A percentile compares a stretch with the other conserved stretches of the same genome.
Conservation (phyloP, 2,329 filamentous ascomycete genomes). For the Aspergillus glaucus region DNA sequence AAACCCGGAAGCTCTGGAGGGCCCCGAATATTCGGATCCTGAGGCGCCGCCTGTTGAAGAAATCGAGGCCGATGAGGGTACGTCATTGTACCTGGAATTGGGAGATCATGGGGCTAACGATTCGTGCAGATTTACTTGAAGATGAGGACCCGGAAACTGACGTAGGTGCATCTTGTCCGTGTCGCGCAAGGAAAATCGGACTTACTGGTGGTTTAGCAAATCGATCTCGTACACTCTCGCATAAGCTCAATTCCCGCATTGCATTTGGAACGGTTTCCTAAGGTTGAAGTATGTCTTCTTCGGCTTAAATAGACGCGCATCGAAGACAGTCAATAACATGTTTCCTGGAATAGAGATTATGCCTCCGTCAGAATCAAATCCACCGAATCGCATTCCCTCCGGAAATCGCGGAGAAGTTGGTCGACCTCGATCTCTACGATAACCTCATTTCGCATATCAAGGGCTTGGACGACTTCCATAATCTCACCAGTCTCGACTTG, state of each 20-base stretch:
- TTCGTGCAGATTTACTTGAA: constrained; percentile 50
- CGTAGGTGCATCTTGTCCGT: constrained; percentile 23
- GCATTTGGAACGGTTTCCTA: constrained; percentile 73
- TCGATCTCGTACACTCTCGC: constrained; percentile 84
- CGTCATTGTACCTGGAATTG: background rate
- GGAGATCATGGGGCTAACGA: constrained; percentile 4
- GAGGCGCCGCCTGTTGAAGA: constrained; percentile 62
- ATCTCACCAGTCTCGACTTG: constrained; percentile 75
- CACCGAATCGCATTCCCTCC: constrained; percentile 69
- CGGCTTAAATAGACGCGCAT: no score
- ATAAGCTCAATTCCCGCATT: constrained; percentile 72
- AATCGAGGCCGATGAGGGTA: constrained; percentile 77
- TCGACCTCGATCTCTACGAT: constrained; percentile 92
- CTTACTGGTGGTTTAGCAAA: constrained; percentile 51
- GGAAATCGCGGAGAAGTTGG: constrained; percentile 58
- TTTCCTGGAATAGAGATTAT: constrained; percentile 53
- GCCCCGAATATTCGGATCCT: constrained; percentile 77
- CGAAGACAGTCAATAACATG: background rate
- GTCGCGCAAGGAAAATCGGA: constrained; percentile 4
- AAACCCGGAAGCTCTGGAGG: constrained; percentile 76
- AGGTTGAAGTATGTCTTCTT: constrained; percentile 50
- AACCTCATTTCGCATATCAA: constrained; percentile 85
- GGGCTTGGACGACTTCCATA: constrained; percentile 69
- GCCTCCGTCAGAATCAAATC: constrained; percentile 89
- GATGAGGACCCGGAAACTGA: constrained; percentile 51